Evolutionary conservation across 495 filamentous ascomycete species (phyloP), one percentile per base, ranked within the genome.

Genomic region (Penicillium cinerascens): DNA sequence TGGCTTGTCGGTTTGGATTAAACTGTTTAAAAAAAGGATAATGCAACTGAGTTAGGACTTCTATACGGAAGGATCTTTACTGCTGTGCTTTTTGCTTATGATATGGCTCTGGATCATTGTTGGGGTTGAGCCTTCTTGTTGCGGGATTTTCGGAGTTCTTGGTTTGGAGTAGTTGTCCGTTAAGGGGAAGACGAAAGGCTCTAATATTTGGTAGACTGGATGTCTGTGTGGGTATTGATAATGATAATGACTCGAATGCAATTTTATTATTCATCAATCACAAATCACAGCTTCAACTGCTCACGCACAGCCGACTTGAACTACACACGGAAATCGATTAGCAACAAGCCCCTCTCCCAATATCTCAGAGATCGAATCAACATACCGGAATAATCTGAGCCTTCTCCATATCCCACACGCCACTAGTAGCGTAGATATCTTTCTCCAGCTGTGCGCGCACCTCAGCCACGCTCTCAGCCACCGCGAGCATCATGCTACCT

Each of bases 361-460:
- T 7, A 4, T 7, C 37, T 1, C 23, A 6, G 38, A 27, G 29
- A 43, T 15, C n/a, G 41, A 26, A 16, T 18, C 6, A 44, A 67
- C 70, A 55, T 63, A 78, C 76, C 54, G 75, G 75, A 62, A 73
- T 66, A 48, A 79, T 69, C 59, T 77, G 68, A 36, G 87, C 85
- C 63, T 88, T 91, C 16, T 86, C 81, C 54, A 85, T 72, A 78
- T 96, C 89, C 92, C 92, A 96, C 13, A 97, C 88, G 0, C 81
- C 86, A n/a, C 55, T 67, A 46, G 62, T 70, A 16, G 74, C 70
- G 61, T 96, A 96, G 6, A 90, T 75, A 65, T 97, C 92, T 11
- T 83, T 74, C 66, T 80, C 79, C 42, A 97, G 60, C 8, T 78
- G 58, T 63, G 86, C 74, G 36, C 85, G 61, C 0, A 89, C 82